Conservation (phyloP, 164 flowering plant genomes). For the Saururus chinensis region DNA sequence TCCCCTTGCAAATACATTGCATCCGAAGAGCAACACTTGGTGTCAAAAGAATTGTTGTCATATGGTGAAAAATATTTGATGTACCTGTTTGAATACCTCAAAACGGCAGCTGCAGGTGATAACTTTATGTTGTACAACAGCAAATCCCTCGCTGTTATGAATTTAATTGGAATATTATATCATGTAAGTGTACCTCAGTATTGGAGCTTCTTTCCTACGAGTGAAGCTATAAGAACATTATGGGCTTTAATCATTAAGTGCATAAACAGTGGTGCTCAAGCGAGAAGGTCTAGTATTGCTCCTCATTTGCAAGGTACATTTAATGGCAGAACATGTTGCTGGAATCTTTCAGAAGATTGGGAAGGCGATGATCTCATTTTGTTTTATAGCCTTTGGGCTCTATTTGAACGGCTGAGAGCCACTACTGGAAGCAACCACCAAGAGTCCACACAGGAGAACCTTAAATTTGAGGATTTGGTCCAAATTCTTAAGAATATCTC, state of each 20-base stretch:
- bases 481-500: conserved; percentile 33
- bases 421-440: conserved; percentile 5
- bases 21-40: conserved; percentile 27
- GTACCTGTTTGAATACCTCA: conserved; percentile 25
- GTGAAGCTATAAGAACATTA: conserved; percentile 28
- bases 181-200: conserved; percentile 38
- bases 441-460: conserved; percentile 14
- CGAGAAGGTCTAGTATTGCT: conserved; percentile 23
- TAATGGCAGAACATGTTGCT: conserved; percentile 41
- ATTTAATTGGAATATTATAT: conserved; percentile 43
- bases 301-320: conserved; percentile 24
- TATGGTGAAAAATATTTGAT: conserved; percentile 24
- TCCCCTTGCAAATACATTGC: conserved; percentile 63
- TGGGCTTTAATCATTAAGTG: conserved; percentile 31
- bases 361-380: conserved; percentile 53
- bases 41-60: conserved; percentile 31
- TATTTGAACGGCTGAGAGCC: conserved; percentile 40
- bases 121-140: conserved; percentile 18
- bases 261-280: conserved; percentile 20
- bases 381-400: conserved; percentile 45
- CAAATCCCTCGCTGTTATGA: conserved; percentile 18
- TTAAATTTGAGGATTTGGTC: conserved; percentile 23
- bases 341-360: conserved; percentile 41
- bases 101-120: conserved; percentile 12
- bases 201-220: conserved; percentile 17